Base-by-base conservation (phyloP, 495 filamentous ascomycete genomes). In the Podospora pseudoanserina region DNA sequence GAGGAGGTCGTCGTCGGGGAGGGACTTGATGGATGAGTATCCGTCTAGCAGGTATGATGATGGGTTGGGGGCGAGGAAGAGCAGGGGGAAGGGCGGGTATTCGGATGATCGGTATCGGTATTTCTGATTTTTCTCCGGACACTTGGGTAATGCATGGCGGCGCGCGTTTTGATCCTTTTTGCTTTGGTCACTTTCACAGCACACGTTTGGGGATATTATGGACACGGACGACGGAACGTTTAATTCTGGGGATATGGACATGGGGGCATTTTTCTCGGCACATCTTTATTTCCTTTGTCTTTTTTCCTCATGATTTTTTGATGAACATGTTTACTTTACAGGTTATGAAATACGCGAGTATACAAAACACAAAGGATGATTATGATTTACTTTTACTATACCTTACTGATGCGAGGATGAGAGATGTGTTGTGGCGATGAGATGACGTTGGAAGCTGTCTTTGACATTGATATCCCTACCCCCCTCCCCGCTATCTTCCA, bases 61-160 rank as follows among this genome's bases (percentile, higher is more conserved):
- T n/a, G 26, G 26, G 19, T 20, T 13, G 18, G 27, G 61, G 15
- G 64, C 60, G 27, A 32, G 30, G 27, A 30, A 23, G 19, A 54
- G 55, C 9, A 23, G 39, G 3, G 4, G 16, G 20, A 53, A 30
- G 49, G 4, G 34, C 20, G 56, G 57, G 5, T 28, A 19, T 20
- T 28, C 27, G 19, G 61, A 62, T 2, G 65, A 67, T 55, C 59
- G 65, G 44, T 9, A 64, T 60, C 3, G 6, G 26, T 67, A 67
- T 18, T 62, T 60, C n/a, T 67, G 59, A 67, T 58, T 19, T 59
- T 39, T 20, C 19, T 13, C 15, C 53, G 0, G 1, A 20, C 15
- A 18, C 19, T 11, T 28, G 0, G 23, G 64, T 53, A 16, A 9
- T 26, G 4, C 3, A 53, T 26, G 19, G 23, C 34, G 20, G 23